A percentile compares a stretch with the other conserved stretches of the same genome.
These are phyloP conservation scores for Sphagnum magellanicum DNA, from an alignment of 228 moss, liverwort and hornwort genomes.

Conservation along the genomic window DNA sequence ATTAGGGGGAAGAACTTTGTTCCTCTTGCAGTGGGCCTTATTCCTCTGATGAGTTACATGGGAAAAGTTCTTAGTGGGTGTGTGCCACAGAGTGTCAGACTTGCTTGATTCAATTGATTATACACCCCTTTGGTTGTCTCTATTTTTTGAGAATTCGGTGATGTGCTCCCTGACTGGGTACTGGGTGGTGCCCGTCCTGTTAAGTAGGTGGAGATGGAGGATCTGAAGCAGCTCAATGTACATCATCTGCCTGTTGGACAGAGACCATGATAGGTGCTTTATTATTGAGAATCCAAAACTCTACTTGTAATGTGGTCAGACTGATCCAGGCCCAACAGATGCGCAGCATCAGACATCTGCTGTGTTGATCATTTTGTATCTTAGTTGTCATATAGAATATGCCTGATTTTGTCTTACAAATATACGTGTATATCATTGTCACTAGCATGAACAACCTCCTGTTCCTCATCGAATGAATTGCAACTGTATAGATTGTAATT, in stretches of 20 bases:
- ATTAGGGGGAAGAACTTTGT: constrained; percentile 23
- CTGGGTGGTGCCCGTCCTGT: not conserved
- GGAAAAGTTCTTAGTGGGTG: constrained; percentile 41
- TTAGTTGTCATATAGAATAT: no score
- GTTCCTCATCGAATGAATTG: no score
- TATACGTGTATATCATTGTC: no score
- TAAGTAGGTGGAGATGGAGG: constrained; percentile 49
- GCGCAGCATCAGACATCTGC: constrained; percentile 31
- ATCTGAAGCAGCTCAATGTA: constrained; percentile 36
- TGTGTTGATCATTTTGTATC: constrained; percentile 41
- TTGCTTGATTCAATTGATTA: constrained; percentile 36
- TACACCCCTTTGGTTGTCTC: not conserved
- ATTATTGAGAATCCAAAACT: constrained; percentile 29
- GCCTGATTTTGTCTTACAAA: no score
- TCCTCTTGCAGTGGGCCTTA: constrained; percentile 33
- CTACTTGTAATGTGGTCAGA: constrained; percentile 41
- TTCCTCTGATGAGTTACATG: constrained; percentile 28
- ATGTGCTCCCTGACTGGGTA: no score
- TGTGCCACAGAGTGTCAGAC: constrained; percentile 43
- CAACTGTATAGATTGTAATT: no score
- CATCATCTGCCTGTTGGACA: constrained; percentile 33
- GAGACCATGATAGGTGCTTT: constrained; percentile 29
- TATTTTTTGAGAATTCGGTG: not conserved
- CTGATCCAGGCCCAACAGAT: not conserved
- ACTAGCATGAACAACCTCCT: no score